Evolutionary conservation across 1,284 basidiomycete genomes (phyloP).

Genomic region (Cryptococcus deneoformans): DNA sequence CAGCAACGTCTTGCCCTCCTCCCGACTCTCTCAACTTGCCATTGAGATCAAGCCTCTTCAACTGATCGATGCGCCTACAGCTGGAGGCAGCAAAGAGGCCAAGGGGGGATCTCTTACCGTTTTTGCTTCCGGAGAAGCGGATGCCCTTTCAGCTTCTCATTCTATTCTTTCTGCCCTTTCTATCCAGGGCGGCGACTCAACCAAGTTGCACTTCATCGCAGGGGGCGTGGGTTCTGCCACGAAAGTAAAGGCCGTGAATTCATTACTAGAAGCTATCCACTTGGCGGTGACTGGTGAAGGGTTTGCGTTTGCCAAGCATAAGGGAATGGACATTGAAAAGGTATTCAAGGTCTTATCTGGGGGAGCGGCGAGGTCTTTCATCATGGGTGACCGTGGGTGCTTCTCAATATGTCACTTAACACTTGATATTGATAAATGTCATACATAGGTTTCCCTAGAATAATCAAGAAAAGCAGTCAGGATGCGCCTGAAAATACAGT

Average conservation of each 20-base stretch:
- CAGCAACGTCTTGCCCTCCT: conserved; percentile 39
- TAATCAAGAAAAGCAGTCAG: not conserved
- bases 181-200: conserved; percentile 7
- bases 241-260: conserved; percentile 40
- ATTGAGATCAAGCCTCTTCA: conserved; percentile 17
- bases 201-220: conserved; percentile 40
- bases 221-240: conserved; percentile 31
- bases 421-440: no score
- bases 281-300: conserved; percentile 47
- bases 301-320: conserved; percentile 41
- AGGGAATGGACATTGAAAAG: conserved; percentile 39
- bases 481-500: not conserved
- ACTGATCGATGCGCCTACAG: conserved; percentile 45
- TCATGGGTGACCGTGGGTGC: conserved; percentile 32
- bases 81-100: conserved; percentile 39
- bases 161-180: conserved; percentile 33
- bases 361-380: conserved; percentile 40
- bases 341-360: conserved; percentile 40
- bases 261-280: conserved; percentile 43
- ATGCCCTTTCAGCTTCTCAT: conserved; percentile 20
- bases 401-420: conserved; percentile 6
- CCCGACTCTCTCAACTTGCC: conserved; percentile 28
- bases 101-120: conserved; percentile 37
- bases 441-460: no score
- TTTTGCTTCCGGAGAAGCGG: conserved; percentile 35